A percentile compares a stretch with the other conserved stretches of the same genome.
These are phyloP conservation scores for Trypanosoma lewisi DNA, from an alignment of 208 protist species.

Conservation along the genomic window DNA sequence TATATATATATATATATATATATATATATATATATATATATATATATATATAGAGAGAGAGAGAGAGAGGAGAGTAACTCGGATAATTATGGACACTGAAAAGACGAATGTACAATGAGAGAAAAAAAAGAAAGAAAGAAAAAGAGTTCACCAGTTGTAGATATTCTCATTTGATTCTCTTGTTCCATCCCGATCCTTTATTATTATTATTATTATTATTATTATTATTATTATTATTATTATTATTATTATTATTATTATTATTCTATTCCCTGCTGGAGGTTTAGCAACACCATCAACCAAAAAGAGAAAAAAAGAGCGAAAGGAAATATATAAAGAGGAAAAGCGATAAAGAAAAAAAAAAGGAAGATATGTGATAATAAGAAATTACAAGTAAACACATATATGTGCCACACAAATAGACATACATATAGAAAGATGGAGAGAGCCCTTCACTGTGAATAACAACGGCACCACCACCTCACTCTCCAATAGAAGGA, in stretches of 20 bases:
- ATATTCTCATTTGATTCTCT: neutral
- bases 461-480: too few relatives aligned
- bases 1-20: conserved; percentile 18
- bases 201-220: neutral
- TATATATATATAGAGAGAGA: neutral
- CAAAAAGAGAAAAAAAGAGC: conserved; percentile 20
- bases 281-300: neutral
- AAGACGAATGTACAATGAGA: conserved; percentile 5
- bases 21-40: conserved; percentile 1
- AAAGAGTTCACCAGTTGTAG: neutral
- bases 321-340: conserved; percentile 1
- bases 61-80: too few relatives aligned
- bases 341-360: neutral
- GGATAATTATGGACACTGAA: too few relatives aligned
- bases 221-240: neutral
- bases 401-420: too few relatives aligned
- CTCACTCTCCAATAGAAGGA: neutral
- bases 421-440: too few relatives aligned
- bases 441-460: too few relatives aligned
- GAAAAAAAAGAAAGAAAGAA: conserved; percentile 14
- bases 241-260: neutral
- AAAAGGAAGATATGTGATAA: neutral
- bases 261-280: neutral
- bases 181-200: neutral
- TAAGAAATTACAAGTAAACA: too few relatives aligned